These are phyloP conservation scores for Suillus occidentalis DNA, from an alignment of 768 basidiomycete species.

Conservation along the genomic window DNA sequence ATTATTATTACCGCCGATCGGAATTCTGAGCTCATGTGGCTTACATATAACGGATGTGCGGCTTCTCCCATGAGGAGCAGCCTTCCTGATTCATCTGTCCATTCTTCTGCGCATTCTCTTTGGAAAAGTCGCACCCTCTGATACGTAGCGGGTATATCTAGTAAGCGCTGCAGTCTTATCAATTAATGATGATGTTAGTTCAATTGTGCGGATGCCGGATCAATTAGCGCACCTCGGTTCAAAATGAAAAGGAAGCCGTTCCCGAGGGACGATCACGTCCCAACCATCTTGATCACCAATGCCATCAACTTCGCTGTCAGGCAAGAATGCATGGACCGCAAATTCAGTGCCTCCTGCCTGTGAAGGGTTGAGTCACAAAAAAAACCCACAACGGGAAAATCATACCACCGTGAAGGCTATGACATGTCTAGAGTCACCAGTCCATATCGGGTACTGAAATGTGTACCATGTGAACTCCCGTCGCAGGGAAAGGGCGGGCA, in stretches of 20 bases:
- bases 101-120: slow-evolving; percentile 43
- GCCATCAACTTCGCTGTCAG: slow-evolving; percentile 37
- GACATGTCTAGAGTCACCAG: slow-evolving; percentile 28
- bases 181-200: slow-evolving; percentile 13
- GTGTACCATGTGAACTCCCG: not conserved
- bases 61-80: slow-evolving; percentile 60
- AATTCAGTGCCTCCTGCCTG: slow-evolving; percentile 41
- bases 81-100: slow-evolving; percentile 51
- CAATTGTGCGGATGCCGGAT: not conserved
- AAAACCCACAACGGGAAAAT: not conserved
- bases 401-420: slow-evolving; percentile 24
- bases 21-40: slow-evolving; percentile 1
- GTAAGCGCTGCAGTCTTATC: slow-evolving; percentile 37
- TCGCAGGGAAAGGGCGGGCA: not conserved
- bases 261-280: slow-evolving; percentile 36
- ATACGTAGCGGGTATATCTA: slow-evolving; percentile 37
- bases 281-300: slow-evolving; percentile 33
- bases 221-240: slow-evolving; percentile 38
- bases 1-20: not conserved
- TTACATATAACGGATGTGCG: slow-evolving; percentile 57
- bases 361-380: not conserved
- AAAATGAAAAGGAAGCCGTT: slow-evolving; percentile 35
- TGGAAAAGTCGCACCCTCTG: slow-evolving; percentile 40
- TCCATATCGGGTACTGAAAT: slow-evolving; percentile 26
- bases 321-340: slow-evolving; percentile 40